These are phyloP conservation scores for Phialemoniopsis sp. DNA, from an alignment of 2,329 filamentous ascomycete genomes.

Conservation along the genomic window DNA sequence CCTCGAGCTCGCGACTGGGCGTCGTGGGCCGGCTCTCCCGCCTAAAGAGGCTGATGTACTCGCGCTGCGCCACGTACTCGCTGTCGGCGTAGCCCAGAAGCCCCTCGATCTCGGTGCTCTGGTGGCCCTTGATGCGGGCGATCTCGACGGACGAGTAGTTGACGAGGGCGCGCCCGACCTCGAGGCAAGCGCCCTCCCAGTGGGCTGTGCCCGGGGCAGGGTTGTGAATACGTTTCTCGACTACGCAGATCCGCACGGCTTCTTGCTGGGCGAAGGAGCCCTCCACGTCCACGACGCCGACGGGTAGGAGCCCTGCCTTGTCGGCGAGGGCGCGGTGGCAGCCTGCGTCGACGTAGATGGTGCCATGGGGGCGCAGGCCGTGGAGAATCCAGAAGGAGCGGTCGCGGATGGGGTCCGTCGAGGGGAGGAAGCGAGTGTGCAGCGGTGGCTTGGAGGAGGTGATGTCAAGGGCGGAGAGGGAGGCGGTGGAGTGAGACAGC, in stretches of 20 bases:
- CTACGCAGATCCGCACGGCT: constrained; percentile 80
- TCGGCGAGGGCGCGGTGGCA: constrained; percentile 74
- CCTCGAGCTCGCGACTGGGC: constrained; percentile 26
- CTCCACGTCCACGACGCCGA: constrained; percentile 86
- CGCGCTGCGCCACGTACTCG: constrained; percentile 85
- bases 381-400: constrained; percentile 97
- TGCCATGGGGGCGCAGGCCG: constrained; percentile 85
- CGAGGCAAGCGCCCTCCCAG: constrained; percentile 51
- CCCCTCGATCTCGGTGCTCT: constrained; percentile 75
- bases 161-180: constrained; percentile 85
- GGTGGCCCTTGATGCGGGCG: constrained; percentile 73
- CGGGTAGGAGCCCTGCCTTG: constrained; percentile 85
- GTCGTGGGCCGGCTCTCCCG: constrained; percentile 49
- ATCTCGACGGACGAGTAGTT: constrained; percentile 92
- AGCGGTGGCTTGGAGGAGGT: constrained; percentile 52
- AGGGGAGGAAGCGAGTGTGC: constrained; percentile 90
- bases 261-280: constrained; percentile 90
- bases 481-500: constrained; percentile 33
- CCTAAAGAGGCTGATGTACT: constrained; percentile 77
- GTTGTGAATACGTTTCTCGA: constrained; percentile 50
- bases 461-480: constrained; percentile 31
- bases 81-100: constrained; percentile 89
- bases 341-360: constrained; percentile 87
- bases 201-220: constrained; percentile 34
- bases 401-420: constrained; percentile 79